phyloP scores from a whole-genome alignment of 352 stramenopile genomes.

The Pythium aquatile region DNA sequence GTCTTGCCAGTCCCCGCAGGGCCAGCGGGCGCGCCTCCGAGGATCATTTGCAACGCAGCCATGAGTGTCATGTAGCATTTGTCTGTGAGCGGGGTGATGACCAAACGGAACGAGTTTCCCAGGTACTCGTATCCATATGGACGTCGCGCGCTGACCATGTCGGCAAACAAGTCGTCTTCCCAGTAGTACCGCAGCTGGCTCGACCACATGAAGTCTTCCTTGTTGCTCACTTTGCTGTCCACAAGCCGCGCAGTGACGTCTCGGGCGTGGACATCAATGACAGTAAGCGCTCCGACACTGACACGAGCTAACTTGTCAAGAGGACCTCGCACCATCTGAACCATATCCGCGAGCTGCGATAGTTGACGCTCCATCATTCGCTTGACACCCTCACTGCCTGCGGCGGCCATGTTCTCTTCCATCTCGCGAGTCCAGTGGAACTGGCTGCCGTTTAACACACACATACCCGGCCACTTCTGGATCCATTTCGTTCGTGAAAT shows the following conservation, averaged over 20 bases:
- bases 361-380: constrained; percentile 91
- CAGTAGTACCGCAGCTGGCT: constrained; percentile 96
- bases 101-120: constrained; percentile 92
- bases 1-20: constrained; percentile 94
- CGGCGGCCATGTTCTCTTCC: constrained; percentile 81
- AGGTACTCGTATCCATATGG: constrained; percentile 95
- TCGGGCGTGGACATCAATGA: constrained; percentile 94
- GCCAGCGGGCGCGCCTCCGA: constrained; percentile 90
- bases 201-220: constrained; percentile 94
- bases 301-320: constrained; percentile 91
- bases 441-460: constrained; percentile 94
- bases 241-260: constrained; percentile 91
- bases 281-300: constrained; percentile 91
- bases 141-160: constrained; percentile 90
- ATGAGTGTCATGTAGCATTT: constrained; percentile 97
- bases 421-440: constrained; percentile 95
- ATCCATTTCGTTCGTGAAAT: constrained; percentile 94
- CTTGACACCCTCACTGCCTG: constrained; percentile 85
- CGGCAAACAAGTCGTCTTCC: constrained; percentile 78
- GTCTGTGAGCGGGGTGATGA: constrained; percentile 95
- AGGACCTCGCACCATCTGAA: constrained; percentile 88
- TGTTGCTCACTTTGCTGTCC: constrained; percentile 77
- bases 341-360: constrained; percentile 93
- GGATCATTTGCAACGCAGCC: constrained; percentile 93
- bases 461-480: constrained; percentile 93